A percentile compares a stretch with the other conserved stretches of the same genome.
Evolutionary conservation across 208 protist genomes (phyloP).

Genomic region (Leishmania guyanensis): DNA sequence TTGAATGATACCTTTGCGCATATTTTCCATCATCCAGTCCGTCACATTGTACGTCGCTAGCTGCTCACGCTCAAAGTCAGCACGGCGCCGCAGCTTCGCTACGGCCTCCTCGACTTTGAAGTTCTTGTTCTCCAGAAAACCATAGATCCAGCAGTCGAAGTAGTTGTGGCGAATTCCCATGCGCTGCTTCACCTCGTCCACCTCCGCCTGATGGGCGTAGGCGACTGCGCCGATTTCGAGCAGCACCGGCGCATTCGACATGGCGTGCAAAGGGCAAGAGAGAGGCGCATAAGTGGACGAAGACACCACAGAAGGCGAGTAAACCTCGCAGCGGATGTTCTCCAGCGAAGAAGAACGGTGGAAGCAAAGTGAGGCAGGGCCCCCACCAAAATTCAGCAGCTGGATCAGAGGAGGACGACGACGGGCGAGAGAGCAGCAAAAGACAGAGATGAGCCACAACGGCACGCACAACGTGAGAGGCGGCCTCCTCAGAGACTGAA

Average conservation of each 20-base stretch:
- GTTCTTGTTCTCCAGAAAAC: constrained; percentile 88
- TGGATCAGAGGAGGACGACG: background rate
- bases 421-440: background rate
- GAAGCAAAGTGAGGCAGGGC: background rate
- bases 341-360: background rate
- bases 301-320: background rate
- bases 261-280: background rate
- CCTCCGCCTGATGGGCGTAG: constrained; percentile 55
- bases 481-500: too few species aligned
- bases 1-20: constrained; percentile 78
- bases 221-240: constrained; percentile 57
- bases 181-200: constrained; percentile 68
- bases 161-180: constrained; percentile 68
- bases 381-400: background rate
- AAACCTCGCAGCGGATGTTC: background rate
- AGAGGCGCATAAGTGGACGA: background rate
- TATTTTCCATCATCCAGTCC: constrained; percentile 67
- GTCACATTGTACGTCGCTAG: constrained; percentile 63
- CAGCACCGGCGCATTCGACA: constrained; percentile 41
- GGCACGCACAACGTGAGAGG: too few species aligned
- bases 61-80: constrained; percentile 66
- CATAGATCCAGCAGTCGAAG: constrained; percentile 86
- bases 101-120: constrained; percentile 76
- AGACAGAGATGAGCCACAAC: too few species aligned
- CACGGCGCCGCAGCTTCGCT: constrained; percentile 66